Evolutionary conservation across 345 rosid species (phyloP).

Genomic region (Hypericum perforatum): DNA sequence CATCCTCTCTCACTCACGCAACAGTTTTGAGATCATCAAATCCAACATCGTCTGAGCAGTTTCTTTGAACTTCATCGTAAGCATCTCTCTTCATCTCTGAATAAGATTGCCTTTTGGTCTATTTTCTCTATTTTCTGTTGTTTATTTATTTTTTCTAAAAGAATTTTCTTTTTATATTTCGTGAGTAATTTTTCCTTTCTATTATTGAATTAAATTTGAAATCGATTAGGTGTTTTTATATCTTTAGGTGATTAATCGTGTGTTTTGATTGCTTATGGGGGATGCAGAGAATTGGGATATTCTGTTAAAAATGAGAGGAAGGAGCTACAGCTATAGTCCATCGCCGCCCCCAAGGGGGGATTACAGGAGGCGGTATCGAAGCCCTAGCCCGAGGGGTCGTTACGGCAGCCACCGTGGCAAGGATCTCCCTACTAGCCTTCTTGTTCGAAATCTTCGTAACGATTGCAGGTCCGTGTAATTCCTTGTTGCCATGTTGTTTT

Average conservation of each 20-base stretch:
- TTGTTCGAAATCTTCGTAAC: conserved; percentile 74
- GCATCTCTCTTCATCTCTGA: no score
- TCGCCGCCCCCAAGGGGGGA: conserved; percentile 76
- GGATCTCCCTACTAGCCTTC: conserved; percentile 76
- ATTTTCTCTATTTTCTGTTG: no score
- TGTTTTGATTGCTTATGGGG: neutral
- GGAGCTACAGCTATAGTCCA: conserved; percentile 82
- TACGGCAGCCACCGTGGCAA: conserved; percentile 41
- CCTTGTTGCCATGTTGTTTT: neutral
- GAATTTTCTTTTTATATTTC: no score
- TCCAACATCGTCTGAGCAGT: no score
- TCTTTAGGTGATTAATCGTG: neutral
- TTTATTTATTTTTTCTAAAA: no score
- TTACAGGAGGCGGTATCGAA: conserved; percentile 46
- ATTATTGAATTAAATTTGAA: no score
- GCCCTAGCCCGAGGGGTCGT: conserved; percentile 60
- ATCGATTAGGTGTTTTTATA: no score
- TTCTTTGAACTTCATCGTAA: no score
- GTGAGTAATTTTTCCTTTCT: no score
- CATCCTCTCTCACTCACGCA: no score
- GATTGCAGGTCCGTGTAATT: conserved; percentile 50
- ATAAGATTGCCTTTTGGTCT: no score
- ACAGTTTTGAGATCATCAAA: no score
- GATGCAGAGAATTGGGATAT: conserved; percentile 1
- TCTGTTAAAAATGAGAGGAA: conserved; percentile 55